Percentiles rank a stretch among this genome's conserved stretches.
These are phyloP conservation scores for Penicillium alfredii DNA, from an alignment of 495 filamentous ascomycete species.

Conservation along the genomic window DNA sequence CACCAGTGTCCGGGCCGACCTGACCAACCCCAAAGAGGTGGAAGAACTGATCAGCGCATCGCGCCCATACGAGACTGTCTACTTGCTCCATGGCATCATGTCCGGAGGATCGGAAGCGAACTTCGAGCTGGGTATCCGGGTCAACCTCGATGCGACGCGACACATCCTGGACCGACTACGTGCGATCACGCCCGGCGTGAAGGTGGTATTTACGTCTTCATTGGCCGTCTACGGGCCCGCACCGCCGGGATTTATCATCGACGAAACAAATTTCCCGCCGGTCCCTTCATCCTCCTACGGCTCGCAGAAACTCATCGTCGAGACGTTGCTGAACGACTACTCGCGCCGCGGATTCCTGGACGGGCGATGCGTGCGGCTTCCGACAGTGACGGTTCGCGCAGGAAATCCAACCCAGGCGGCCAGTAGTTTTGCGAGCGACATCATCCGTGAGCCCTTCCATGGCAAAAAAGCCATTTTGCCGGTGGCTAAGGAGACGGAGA, in stretches of 20 bases:
- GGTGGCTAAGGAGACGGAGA: conserved; percentile 42
- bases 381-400: conserved; percentile 68
- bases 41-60: conserved; percentile 42
- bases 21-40: conserved; percentile 52
- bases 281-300: conserved; percentile 70
- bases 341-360: conserved; percentile 64
- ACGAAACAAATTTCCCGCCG: conserved; percentile 53
- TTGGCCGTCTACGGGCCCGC: conserved; percentile 57
- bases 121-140: conserved; percentile 63
- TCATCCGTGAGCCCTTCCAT: conserved; percentile 60
- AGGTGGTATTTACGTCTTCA: conserved; percentile 55
- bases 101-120: conserved; percentile 69
- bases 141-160: conserved; percentile 70
- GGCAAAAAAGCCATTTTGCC: conserved; percentile 63
- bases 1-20: conserved; percentile 54
- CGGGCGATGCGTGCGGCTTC: conserved; percentile 61
- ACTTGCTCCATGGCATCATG: conserved; percentile 85
- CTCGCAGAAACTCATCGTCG: conserved; percentile 71
- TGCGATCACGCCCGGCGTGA: conserved; percentile 50
- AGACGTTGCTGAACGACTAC: conserved; percentile 70
- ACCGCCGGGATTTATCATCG: conserved; percentile 39
- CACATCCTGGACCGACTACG: conserved; percentile 58
- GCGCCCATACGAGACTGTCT: conserved; percentile 55
- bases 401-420: conserved; percentile 72
- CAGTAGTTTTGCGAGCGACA: conserved; percentile 66